Conservation (phyloP, 208 protist genomes). For the Leishmania arabica region DNA sequence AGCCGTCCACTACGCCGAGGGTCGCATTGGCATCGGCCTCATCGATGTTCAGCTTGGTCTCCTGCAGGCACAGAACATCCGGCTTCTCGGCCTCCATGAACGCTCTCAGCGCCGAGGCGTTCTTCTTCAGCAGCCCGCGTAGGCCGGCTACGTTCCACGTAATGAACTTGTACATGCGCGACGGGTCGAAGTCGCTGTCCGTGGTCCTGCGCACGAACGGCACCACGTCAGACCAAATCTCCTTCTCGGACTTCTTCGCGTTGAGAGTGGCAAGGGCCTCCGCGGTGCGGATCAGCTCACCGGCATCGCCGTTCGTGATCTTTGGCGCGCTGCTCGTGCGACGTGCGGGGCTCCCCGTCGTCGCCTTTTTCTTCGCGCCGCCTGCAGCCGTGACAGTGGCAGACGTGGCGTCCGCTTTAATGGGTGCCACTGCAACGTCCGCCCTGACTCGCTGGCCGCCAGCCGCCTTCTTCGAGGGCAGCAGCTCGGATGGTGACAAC, state of each 20-base stretch:
- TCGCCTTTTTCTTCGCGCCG: not conserved
- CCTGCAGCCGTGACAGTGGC: not conserved
- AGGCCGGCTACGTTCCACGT: constrained; percentile 95
- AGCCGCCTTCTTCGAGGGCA: not conserved
- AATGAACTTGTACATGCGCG: constrained; percentile 84
- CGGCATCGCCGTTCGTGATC: constrained; percentile 38
- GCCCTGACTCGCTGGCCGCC: no score
- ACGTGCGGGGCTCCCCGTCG: not conserved
- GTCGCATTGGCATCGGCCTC: constrained; percentile 49
- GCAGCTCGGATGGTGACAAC: not conserved
- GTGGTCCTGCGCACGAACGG: constrained; percentile 63
- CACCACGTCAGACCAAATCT: constrained; percentile 62
- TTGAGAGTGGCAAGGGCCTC: constrained; percentile 39
- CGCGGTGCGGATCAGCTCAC: constrained; percentile 31
- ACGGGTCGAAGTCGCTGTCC: constrained; percentile 56
- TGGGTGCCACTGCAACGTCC: not conserved
- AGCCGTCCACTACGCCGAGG: constrained; percentile 74
- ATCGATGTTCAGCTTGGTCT: constrained; percentile 90
- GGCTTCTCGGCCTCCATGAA: constrained; percentile 71
- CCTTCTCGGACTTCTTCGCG: constrained; percentile 54
- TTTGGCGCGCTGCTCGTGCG: constrained; percentile 6
- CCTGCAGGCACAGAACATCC: constrained; percentile 91
- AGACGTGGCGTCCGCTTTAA: not conserved
- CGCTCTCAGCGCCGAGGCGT: constrained; percentile 46
- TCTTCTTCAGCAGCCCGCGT: constrained; percentile 82